Evolutionary conservation across 306 rosid species (phyloP).

Genomic region (Calophaca sinica): DNA sequence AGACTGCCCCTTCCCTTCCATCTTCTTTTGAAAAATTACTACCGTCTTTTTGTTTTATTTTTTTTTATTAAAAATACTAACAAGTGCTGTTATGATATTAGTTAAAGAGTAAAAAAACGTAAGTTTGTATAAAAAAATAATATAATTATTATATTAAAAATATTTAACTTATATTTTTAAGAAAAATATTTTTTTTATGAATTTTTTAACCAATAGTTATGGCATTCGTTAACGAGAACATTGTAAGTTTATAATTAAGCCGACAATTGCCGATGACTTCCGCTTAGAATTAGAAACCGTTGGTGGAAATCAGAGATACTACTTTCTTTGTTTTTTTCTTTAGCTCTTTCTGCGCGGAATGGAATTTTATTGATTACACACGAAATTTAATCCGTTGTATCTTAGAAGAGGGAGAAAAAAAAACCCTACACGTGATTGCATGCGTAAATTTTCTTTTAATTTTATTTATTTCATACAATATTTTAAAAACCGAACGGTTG

Average conservation of each 20-base stretch:
- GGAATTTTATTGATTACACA: not conserved
- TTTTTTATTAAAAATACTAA: too few species aligned
- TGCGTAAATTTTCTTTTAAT: not conserved
- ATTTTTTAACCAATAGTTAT: too few species aligned
- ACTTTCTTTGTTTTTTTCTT: slow-evolving; percentile 36
- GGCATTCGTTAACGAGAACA: too few species aligned
- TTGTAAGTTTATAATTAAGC: not conserved
- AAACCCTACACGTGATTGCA: slow-evolving; percentile 32
- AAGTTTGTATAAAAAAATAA: too few species aligned
- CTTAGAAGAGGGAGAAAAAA: not conserved
- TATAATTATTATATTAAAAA: too few species aligned
- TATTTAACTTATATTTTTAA: too few species aligned
- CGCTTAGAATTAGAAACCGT: slow-evolving; percentile 29
- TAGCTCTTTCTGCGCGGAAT: slow-evolving; percentile 27
- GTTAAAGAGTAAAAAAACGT: too few species aligned
- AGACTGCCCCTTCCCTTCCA: slow-evolving; percentile 8
- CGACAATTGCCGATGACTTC: not conserved
- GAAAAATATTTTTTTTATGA: too few species aligned
- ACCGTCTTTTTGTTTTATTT: not conserved
- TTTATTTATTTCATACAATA: too few species aligned
- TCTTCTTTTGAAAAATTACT: not conserved
- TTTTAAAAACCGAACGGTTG: too few species aligned
- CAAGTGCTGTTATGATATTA: too few species aligned
- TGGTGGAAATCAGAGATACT: slow-evolving; percentile 37
- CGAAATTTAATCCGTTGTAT: not conserved